Conservation (phyloP, 176 grass and related monocot species). For the Puccinellia tenuiflora region DNA sequence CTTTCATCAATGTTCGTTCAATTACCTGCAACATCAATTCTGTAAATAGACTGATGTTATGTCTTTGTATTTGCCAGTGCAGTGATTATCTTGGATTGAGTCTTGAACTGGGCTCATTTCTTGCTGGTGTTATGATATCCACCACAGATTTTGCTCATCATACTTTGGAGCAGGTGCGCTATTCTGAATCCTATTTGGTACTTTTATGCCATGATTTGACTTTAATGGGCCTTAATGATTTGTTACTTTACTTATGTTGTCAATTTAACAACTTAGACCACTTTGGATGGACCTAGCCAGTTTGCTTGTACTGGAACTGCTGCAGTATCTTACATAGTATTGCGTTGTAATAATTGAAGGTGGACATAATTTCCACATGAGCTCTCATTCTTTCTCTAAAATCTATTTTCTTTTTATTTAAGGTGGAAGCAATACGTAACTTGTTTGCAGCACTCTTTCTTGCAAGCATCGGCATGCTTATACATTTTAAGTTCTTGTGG, state of each 20-base stretch:
- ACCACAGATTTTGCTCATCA: conserved; percentile 97
- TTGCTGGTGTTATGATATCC: conserved; percentile 97
- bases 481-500: conserved; percentile 97
- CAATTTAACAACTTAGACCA: conserved; percentile 1
- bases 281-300: background rate
- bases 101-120: conserved; percentile 97
- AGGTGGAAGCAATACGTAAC: conserved; percentile 95
- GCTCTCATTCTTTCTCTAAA: background rate
- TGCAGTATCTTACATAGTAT: conserved; percentile 2
- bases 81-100: conserved; percentile 96
- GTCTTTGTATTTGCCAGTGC: conserved; percentile 63
- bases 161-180: conserved; percentile 83
- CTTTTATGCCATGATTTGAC: background rate
- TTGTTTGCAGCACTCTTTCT: conserved; percentile 99
- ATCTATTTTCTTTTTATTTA: conserved; percentile 24
- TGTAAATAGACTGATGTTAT: conserved; percentile 32
- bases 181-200: conserved; percentile 30
- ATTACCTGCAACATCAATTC: background rate
- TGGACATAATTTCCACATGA: background rate
- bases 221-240: background rate
- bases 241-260: background rate
- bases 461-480: conserved; percentile 98
- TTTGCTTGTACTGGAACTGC: conserved; percentile 1
- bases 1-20: background rate
- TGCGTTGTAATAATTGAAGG: conserved; percentile 9